phyloP scores from a whole-genome alignment of 768 basidiomycete species.

The Hericium rajendrae region DNA sequence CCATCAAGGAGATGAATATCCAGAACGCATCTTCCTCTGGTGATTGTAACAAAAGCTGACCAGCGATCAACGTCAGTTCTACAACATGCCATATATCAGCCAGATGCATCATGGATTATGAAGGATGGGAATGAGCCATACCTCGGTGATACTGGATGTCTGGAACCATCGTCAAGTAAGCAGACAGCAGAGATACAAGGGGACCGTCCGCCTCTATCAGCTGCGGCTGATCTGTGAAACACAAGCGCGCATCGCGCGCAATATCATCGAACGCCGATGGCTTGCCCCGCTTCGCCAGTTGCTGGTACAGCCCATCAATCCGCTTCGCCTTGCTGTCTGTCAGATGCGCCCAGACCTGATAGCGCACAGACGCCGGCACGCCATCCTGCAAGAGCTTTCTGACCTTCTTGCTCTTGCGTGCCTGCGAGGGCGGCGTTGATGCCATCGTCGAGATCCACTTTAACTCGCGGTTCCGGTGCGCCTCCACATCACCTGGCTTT shows the following conservation, averaged over 20 bases:
- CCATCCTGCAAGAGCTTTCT: slow-evolving; percentile 63
- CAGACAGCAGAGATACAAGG: slow-evolving; percentile 45
- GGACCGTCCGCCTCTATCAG: slow-evolving; percentile 48
- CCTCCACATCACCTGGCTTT: slow-evolving; percentile 25
- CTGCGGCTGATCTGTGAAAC: slow-evolving; percentile 50
- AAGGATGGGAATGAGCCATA: slow-evolving; percentile 19
- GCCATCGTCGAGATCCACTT: slow-evolving; percentile 68
- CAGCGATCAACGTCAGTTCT: slow-evolving; percentile 66
- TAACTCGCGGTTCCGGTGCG: slow-evolving; percentile 66
- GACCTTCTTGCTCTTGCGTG: slow-evolving; percentile 73
- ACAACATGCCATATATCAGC: not conserved
- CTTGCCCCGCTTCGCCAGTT: slow-evolving; percentile 45
- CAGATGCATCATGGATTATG: not conserved
- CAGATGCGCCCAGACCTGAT: slow-evolving; percentile 75
- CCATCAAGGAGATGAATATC: slow-evolving; percentile 85
- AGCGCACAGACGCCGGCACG: slow-evolving; percentile 76
- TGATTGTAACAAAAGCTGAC: slow-evolving; percentile 60
- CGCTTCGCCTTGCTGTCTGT: slow-evolving; percentile 67
- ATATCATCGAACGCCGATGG: slow-evolving; percentile 44
- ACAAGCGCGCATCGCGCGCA: slow-evolving; percentile 44
- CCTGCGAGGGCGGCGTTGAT: slow-evolving; percentile 45
- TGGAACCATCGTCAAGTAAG: slow-evolving; percentile 79
- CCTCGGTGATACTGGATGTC: slow-evolving; percentile 64
- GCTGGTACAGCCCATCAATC: slow-evolving; percentile 59
- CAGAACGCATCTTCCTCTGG: slow-evolving; percentile 89